phyloP scores from a whole-genome alignment of 805 yeast genomes.

The Ascoidea rubescens region DNA sequence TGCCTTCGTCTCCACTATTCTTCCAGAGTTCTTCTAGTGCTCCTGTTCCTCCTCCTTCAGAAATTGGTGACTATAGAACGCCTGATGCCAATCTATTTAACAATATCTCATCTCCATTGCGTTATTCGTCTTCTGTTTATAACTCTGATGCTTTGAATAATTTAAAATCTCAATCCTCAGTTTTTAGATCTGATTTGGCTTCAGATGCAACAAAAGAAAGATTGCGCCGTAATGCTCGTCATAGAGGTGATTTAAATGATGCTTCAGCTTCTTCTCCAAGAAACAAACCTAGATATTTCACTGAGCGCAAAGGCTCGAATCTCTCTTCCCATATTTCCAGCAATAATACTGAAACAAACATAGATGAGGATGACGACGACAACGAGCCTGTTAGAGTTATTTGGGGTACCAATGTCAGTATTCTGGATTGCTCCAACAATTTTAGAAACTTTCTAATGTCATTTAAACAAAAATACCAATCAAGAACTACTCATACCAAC shows the following conservation, averaged over 20 bases:
- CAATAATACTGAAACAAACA: background rate
- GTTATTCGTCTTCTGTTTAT: slow-evolving; percentile 23
- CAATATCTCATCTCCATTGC: slow-evolving; percentile 31
- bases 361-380: slow-evolving; percentile 19
- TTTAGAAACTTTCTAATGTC: slow-evolving; percentile 77
- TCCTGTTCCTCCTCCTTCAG: slow-evolving; percentile 12
- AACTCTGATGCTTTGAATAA: slow-evolving; percentile 12
- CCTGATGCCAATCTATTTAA: slow-evolving; percentile 11
- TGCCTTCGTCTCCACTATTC: slow-evolving; percentile 19
- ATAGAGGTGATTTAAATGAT: slow-evolving; percentile 70
- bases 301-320: slow-evolving; percentile 18
- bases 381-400: slow-evolving; percentile 81
- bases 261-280: slow-evolving; percentile 61
- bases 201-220: slow-evolving; percentile 17
- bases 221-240: slow-evolving; percentile 31
- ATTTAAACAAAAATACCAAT: slow-evolving; percentile 66
- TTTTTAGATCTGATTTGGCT: slow-evolving; percentile 30
- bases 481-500: slow-evolving; percentile 39
- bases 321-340: background rate
- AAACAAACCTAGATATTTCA: slow-evolving; percentile 44
- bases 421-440: slow-evolving; percentile 68
- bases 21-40: slow-evolving; percentile 18
- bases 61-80: slow-evolving; percentile 17
- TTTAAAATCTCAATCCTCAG: slow-evolving; percentile 20
- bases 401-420: slow-evolving; percentile 97